Evolutionary conservation across 2,329 filamentous ascomycete genomes (phyloP).

Genomic region (Pseudogymnoascus sp.): DNA sequence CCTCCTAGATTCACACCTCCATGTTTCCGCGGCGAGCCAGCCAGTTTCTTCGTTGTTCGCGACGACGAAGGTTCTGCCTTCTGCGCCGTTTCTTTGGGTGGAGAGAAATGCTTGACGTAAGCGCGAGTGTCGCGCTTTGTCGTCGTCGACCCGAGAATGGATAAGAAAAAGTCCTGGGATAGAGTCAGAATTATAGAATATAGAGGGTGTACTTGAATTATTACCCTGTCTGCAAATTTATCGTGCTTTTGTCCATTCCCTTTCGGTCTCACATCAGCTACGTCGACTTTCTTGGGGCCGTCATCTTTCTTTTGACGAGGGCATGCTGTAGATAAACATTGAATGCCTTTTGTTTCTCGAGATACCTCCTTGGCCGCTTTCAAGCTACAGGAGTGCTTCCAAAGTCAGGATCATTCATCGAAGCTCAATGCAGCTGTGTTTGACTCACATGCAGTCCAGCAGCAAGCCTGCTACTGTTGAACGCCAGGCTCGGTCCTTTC

Average conservation of each 20-base stretch:
- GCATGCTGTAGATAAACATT: slow-evolving; percentile 16
- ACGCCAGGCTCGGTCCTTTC: slow-evolving; percentile 27
- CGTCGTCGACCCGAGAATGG: slow-evolving; percentile 77
- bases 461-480: slow-evolving; percentile 27
- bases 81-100: slow-evolving; percentile 30
- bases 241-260: slow-evolving; percentile 39
- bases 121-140: slow-evolving; percentile 89
- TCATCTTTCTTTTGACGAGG: slow-evolving; percentile 23
- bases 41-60: slow-evolving; percentile 18
- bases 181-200: slow-evolving; percentile 11
- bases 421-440: neutral
- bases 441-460: slow-evolving; percentile 29
- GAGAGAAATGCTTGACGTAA: slow-evolving; percentile 79
- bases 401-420: slow-evolving; percentile 14
- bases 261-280: slow-evolving; percentile 23
- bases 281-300: slow-evolving; percentile 22
- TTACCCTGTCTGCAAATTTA: slow-evolving; percentile 42
- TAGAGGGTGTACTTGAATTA: neutral
- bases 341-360: slow-evolving; percentile 12
- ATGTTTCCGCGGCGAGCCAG: slow-evolving; percentile 18
- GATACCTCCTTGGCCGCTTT: neutral
- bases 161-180: slow-evolving; percentile 73
- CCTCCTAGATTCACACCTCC: slow-evolving; percentile 52
- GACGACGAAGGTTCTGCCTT: slow-evolving; percentile 24
- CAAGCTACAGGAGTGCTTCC: slow-evolving; percentile 13